Conservation (phyloP, 225 moss, liverwort and hornwort species). For the Takakia lepidozioides region DNA sequence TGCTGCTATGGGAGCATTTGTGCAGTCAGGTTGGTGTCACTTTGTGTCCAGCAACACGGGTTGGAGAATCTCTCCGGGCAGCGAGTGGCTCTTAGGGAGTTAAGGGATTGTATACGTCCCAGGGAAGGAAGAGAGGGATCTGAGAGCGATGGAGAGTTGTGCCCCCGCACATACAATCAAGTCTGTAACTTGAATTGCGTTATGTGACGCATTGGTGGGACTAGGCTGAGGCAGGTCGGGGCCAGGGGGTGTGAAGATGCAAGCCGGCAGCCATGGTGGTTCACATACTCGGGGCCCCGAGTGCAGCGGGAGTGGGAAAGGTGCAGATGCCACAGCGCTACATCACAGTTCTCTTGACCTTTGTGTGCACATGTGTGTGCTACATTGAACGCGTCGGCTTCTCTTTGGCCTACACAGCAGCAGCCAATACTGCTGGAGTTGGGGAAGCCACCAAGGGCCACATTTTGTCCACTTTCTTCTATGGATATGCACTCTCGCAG, state of each 20-base stretch:
- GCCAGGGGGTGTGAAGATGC: constrained; percentile 23
- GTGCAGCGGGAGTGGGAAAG: constrained; percentile 14
- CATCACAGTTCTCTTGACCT: constrained; percentile 80
- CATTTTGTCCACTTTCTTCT: constrained; percentile 83
- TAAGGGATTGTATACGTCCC: no score
- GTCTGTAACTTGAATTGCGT: no score
- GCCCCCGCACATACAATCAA: no score
- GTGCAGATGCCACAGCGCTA: constrained; percentile 78
- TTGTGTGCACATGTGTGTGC: constrained; percentile 91
- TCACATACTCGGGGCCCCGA: constrained; percentile 24
- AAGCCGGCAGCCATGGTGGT: constrained; percentile 42
- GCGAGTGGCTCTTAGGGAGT: no score
- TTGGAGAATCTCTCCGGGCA: no score
- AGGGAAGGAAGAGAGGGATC: no score
- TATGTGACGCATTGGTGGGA: no score
- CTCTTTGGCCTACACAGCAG: constrained; percentile 89
- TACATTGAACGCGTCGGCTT: constrained; percentile 96
- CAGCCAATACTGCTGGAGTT: constrained; percentile 75
- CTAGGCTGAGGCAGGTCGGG: no score
- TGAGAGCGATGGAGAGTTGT: no score
- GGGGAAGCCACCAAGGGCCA: constrained; percentile 85
- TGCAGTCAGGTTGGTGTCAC: no score
- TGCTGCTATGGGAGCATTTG: no score
- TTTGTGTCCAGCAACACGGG: no score
- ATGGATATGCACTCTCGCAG: constrained; percentile 88